Conservation (phyloP, 805 yeast genomes). For the Yamadazyma olivae region DNA sequence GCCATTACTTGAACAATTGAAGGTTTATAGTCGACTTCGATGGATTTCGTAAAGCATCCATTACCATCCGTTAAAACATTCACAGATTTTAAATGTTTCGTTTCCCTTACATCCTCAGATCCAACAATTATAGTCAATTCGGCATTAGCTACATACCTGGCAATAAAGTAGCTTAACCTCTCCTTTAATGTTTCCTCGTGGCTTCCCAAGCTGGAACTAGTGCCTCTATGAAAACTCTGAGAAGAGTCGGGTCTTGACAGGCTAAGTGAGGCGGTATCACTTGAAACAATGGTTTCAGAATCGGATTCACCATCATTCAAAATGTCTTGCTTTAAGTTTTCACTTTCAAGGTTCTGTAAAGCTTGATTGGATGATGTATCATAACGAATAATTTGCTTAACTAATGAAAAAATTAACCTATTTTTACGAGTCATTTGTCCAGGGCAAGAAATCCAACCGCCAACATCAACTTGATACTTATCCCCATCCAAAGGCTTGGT, state of each 20-base stretch:
- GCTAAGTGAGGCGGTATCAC: conserved; percentile 8
- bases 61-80: conserved; percentile 53
- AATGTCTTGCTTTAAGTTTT: conserved; percentile 23
- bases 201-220: not conserved
- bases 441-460: conserved; percentile 72
- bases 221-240: not conserved
- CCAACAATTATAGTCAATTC: conserved; percentile 56
- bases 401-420: conserved; percentile 61
- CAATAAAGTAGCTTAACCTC: conserved; percentile 67
- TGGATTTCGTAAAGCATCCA: conserved; percentile 61
- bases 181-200: conserved; percentile 53
- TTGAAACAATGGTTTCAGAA: conserved; percentile 17
- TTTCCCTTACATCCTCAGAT: conserved; percentile 34
- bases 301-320: conserved; percentile 18
- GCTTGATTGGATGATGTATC: conserved; percentile 17
- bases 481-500: conserved; percentile 21
- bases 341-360: conserved; percentile 23
- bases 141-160: conserved; percentile 60
- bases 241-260: not conserved
- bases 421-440: conserved; percentile 73
- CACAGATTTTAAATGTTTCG: conserved; percentile 23
- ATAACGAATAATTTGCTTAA: conserved; percentile 59
- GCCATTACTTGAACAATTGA: conserved; percentile 52
- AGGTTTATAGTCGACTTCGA: conserved; percentile 61
- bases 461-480: conserved; percentile 49